Evolutionary conservation across 1,284 basidiomycete genomes (phyloP), one percentile per base, ranked within the genome.

Genomic region (Pascua guehoae): DNA sequence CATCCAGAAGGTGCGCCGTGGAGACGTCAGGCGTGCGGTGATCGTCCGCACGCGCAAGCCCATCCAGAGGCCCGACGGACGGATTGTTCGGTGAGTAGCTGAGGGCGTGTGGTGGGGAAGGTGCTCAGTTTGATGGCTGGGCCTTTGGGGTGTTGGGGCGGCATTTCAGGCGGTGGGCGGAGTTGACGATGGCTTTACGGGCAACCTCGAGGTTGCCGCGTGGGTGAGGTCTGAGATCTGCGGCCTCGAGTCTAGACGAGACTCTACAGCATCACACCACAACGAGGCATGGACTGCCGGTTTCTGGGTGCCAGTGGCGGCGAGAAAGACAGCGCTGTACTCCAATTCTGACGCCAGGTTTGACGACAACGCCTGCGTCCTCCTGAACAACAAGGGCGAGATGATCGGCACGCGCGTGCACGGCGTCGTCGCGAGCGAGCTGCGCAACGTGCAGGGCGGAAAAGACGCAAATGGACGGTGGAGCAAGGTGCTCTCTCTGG

Each of bases 351-450:
- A 50, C 49, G 0, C 43, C 68, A 84, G 91, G 50, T 98, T 98
- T 78, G 96, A 98, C 78, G 96, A 98, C 82, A 98, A 98, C 72
- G 96, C 96, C 0, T 94, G 88, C 39, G 93, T 98, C 1, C 79
- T 98, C 37, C 78, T 99, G 60, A 98, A 99, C 79, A 91, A 91
- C 81, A 98, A 97, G 80, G 86, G 88, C 66, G 95, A 98, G 78
- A 92, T 98, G 86, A 75, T 98, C 60, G 95, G 93, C 8, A 96
- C 94, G 57, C 85, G 95, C 68, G 91, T 98, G 63, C 89, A 88
- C 69, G 93, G 95, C 0, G 87, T 95, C 42, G 94, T 98, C 16
- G 92, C 89, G 59, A 87, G 88, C 5, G 94, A 97, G 71, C 76
- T 98, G 70, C 83, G 92, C 64, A 69, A 74, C 58, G 45, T 66